Percentiles rank a stretch among this genome's conserved stretches.
Evolutionary conservation across 352 stramenopile genomes (phyloP).

Genomic region (Pythium phragmitis): DNA sequence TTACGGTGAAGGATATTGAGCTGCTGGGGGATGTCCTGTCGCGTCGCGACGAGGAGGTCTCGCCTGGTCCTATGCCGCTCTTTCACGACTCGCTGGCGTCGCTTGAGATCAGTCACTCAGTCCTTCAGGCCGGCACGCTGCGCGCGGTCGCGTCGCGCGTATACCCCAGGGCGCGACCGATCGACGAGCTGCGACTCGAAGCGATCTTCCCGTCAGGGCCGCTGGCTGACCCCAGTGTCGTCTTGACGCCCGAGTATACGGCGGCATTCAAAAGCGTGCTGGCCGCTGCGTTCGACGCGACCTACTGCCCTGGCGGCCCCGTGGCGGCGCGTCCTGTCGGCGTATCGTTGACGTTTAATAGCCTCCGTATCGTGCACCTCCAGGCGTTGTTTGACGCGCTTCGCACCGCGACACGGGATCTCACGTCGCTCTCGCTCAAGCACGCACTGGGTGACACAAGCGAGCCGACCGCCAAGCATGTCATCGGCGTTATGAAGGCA

Average conservation of each 20-base stretch:
- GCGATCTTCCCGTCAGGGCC: constrained; percentile 16
- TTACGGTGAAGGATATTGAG: constrained; percentile 13
- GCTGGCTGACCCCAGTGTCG: constrained; percentile 1
- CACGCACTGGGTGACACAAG: not conserved
- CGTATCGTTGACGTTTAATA: constrained; percentile 14
- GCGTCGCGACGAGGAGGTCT: not conserved
- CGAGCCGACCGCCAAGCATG: not conserved
- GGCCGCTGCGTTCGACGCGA: constrained; percentile 4
- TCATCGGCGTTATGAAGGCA: not conserved
- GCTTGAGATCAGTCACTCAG: constrained; percentile 16
- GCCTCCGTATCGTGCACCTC: constrained; percentile 5
- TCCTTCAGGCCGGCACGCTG: not conserved
- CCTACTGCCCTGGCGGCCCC: not conserved
- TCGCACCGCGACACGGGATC: constrained; percentile 7
- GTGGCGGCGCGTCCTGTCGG: not conserved
- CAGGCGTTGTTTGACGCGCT: constrained; percentile 13
- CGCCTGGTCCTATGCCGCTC: not conserved
- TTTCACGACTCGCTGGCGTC: constrained; percentile 9
- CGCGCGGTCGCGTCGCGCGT: constrained; percentile 14
- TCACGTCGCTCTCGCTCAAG: constrained; percentile 14
- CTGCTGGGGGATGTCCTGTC: constrained; percentile 9
- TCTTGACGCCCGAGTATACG: constrained; percentile 8
- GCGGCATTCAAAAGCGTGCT: constrained; percentile 20
- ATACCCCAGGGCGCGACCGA: constrained; percentile 9
- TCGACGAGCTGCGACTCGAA: constrained; percentile 20